A percentile compares a stretch with the other conserved stretches of the same genome.
These are phyloP conservation scores for Isabelozyma pseudorhagii DNA, from an alignment of 805 yeast genomes.

Conservation along the genomic window DNA sequence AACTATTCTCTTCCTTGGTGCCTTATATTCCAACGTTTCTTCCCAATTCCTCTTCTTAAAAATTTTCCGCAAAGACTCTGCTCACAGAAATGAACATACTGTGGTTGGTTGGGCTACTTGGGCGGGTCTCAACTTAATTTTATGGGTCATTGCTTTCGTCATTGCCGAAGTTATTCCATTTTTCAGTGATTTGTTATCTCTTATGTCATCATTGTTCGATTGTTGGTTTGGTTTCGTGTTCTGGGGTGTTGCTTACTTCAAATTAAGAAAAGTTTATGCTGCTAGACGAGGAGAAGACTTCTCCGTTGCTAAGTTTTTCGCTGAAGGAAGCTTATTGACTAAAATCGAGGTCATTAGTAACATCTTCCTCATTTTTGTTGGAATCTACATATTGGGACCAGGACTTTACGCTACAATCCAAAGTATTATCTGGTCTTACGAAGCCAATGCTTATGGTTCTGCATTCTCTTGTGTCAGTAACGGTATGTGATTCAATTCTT, in stretches of 20 bases:
- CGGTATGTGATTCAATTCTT: slow-evolving; percentile 9
- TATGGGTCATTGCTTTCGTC: slow-evolving; percentile 55
- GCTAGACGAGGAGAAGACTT: slow-evolving; percentile 13
- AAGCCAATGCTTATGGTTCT: slow-evolving; percentile 46
- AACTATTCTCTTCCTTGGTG: slow-evolving; percentile 53
- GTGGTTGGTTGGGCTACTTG: slow-evolving; percentile 51
- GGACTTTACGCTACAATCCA: slow-evolving; percentile 56
- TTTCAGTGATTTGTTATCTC: slow-evolving; percentile 52
- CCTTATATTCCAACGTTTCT: slow-evolving; percentile 53
- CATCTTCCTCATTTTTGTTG: slow-evolving; percentile 40
- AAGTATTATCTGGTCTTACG: slow-evolving; percentile 51
- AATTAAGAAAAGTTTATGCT: slow-evolving; percentile 28
- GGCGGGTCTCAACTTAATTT: slow-evolving; percentile 38
- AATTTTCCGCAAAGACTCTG: slow-evolving; percentile 40
- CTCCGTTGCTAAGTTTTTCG: slow-evolving; percentile 22
- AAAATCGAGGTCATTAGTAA: slow-evolving; percentile 37
- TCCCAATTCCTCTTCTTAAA: slow-evolving; percentile 49
- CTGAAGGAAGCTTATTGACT: slow-evolving; percentile 20
- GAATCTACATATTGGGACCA: slow-evolving; percentile 57
- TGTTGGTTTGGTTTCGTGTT: slow-evolving; percentile 66
- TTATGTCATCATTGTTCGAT: slow-evolving; percentile 61
- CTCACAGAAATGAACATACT: slow-evolving; percentile 48
- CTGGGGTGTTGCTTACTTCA: slow-evolving; percentile 58
- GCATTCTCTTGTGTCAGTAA: slow-evolving; percentile 48
- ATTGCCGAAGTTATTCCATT: slow-evolving; percentile 66